Percentiles rank a stretch among this genome's conserved stretches.
phyloP scores from a whole-genome alignment of 129 eudicot species.

The Helianthus tuberosus region DNA sequence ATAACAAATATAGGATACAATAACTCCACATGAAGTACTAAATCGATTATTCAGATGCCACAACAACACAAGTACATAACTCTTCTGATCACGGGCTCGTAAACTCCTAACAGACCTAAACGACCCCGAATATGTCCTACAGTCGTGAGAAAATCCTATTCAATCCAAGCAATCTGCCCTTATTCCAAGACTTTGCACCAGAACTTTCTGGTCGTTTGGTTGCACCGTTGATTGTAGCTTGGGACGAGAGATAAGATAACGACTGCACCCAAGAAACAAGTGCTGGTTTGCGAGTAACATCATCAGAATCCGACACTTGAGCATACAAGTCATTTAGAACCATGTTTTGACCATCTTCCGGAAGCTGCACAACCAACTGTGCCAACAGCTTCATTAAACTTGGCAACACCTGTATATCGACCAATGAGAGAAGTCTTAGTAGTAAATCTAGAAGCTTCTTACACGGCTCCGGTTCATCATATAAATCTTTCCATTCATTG shows the following conservation, averaged over 20 bases:
- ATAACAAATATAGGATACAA: background rate
- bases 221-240: slow-evolving; percentile 36
- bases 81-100: background rate
- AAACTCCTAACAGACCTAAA: background rate
- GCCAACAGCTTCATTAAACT: slow-evolving; percentile 87
- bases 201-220: slow-evolving; percentile 25
- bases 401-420: slow-evolving; percentile 94
- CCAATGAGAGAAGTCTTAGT: slow-evolving; percentile 64
- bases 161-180: slow-evolving; percentile 43
- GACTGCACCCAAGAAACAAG: slow-evolving; percentile 97
- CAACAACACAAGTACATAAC: background rate
- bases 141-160: slow-evolving; percentile 56
- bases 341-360: slow-evolving; percentile 64
- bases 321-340: slow-evolving; percentile 74
- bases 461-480: slow-evolving; percentile 76
- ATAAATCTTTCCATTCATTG: slow-evolving; percentile 63
- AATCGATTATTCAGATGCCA: background rate
- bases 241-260: slow-evolving; percentile 76
- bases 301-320: slow-evolving; percentile 94
- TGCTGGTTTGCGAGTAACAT: slow-evolving; percentile 81
- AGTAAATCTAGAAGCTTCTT: slow-evolving; percentile 74
- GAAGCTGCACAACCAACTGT: slow-evolving; percentile 63
- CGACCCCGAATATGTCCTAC: slow-evolving; percentile 14
- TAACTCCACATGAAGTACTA: slow-evolving; percentile 9
- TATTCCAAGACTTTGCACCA: slow-evolving; percentile 36